Percentiles rank a stretch among this genome's conserved stretches.
These are phyloP conservation scores for Phytophthora multivora DNA, from an alignment of 352 stramenopile species.

Conservation along the genomic window DNA sequence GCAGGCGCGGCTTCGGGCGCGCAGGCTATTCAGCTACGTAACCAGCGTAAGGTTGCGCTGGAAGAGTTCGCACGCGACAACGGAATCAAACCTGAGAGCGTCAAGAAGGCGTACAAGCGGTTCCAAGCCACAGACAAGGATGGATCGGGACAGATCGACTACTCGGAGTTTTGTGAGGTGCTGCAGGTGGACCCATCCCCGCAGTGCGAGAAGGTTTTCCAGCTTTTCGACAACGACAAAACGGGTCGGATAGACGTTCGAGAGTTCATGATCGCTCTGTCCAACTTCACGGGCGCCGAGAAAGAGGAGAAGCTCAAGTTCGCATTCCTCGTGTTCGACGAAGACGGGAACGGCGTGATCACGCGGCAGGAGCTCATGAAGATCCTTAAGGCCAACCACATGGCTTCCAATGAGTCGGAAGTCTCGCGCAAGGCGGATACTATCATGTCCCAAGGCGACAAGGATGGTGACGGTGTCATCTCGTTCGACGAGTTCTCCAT, in stretches of 20 bases:
- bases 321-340: conserved; percentile 95
- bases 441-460: conserved; percentile 97
- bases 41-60: conserved; percentile 89
- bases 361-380: conserved; percentile 94
- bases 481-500: conserved; percentile 97
- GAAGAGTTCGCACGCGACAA: conserved; percentile 95
- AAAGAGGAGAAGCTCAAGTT: conserved; percentile 98
- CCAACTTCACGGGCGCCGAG: conserved; percentile 93
- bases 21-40: conserved; percentile 92
- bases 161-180: conserved; percentile 97
- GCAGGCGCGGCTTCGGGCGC: conserved; percentile 44
- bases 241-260: conserved; percentile 92
- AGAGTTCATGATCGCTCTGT: conserved; percentile 95
- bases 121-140: conserved; percentile 96
- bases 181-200: conserved; percentile 93
- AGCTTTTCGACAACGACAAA: conserved; percentile 94
- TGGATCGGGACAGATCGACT: conserved; percentile 95
- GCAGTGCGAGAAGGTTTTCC: conserved; percentile 93
- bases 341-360: conserved; percentile 95
- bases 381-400: conserved; percentile 96
- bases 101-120: conserved; percentile 97
- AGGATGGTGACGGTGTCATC: conserved; percentile 96
- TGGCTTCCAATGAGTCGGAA: conserved; percentile 91
- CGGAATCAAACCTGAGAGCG: conserved; percentile 95
- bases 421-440: conserved; percentile 96